Percentiles rank a stretch among this genome's conserved stretches.
Conservation (phyloP, 352 stramenopile species). For the Phytophthora meadii region DNA sequence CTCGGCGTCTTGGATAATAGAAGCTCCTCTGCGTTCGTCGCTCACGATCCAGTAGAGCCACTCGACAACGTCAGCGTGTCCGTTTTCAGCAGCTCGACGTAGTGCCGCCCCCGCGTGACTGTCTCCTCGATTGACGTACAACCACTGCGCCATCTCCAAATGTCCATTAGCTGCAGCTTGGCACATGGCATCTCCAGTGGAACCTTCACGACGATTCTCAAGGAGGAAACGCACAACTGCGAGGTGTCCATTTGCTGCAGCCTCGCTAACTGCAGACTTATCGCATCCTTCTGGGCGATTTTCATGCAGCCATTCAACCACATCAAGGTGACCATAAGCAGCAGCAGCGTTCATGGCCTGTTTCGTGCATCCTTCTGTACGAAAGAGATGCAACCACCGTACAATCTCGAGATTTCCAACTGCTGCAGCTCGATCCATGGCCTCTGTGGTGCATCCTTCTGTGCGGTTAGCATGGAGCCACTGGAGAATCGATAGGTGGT, state of each 20-base stretch:
- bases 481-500: slow-evolving; percentile 16
- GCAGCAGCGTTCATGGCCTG: slow-evolving; percentile 25
- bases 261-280: slow-evolving; percentile 8
- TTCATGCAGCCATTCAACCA: slow-evolving; percentile 22
- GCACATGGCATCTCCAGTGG: slow-evolving; percentile 21
- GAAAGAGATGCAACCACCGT: slow-evolving; percentile 11
- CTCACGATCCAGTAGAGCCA: slow-evolving; percentile 30
- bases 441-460: slow-evolving; percentile 17
- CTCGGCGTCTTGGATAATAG: slow-evolving; percentile 16
- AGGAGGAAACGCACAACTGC: slow-evolving; percentile 21
- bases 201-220: slow-evolving; percentile 24
- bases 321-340: slow-evolving; percentile 13
- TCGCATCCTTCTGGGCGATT: slow-evolving; percentile 14
- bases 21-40: slow-evolving; percentile 18
- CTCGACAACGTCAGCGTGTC: slow-evolving; percentile 13
- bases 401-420: slow-evolving; percentile 21
- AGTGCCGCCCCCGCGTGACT: slow-evolving; percentile 16
- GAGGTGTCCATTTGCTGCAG: slow-evolving; percentile 22
- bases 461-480: slow-evolving; percentile 22
- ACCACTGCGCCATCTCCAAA: slow-evolving; percentile 21
- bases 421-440: slow-evolving; percentile 25
- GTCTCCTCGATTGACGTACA: slow-evolving; percentile 22
- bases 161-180: slow-evolving; percentile 20
- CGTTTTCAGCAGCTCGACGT: slow-evolving; percentile 20
- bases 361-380: slow-evolving; percentile 24